Evolutionary conservation across 306 rosid species (phyloP), one percentile per base, ranked within the genome.

Genomic region (Lotus japonicus): DNA sequence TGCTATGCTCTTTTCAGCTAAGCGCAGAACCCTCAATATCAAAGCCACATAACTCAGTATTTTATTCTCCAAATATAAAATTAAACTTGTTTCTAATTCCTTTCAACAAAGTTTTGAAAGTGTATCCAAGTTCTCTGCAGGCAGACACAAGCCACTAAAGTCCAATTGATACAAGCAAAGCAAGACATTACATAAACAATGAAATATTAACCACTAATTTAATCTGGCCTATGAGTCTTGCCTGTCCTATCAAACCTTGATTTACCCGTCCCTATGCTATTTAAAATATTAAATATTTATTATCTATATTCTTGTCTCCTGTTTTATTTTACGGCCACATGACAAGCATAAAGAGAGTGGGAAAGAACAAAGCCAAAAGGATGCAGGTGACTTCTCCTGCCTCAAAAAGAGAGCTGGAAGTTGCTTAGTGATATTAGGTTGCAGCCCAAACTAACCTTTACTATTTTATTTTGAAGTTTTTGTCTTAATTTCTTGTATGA

Each of bases 201-300:
- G 51, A 53, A 54, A 41, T 21, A 54, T 54, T 53, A 28, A 21
- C 46, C 6, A 64, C 14, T 42, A 28, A 16, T 69, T 56, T 9
- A 69, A 42, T 42, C 5, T 56, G 18, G n/a, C 45, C 12, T 41
- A 28, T 4, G 7, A 18, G 54, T 41, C 54, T 23, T 55, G 55
- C 4, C 45, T 66, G 74, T 58, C 58, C 63, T 53, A 41, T 50
- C 75, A 48, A 68, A 38, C 75, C 52, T 67, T 17, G 80, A 28
- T 51, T 49, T 10, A 6, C 11, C 31, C 42, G 74, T 58, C 41
- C 63, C 48, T 31, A 36, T 39, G 35, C 21, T 7, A n/a, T 44
- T 64, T 66, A n/a, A 65, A 45, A 59, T 33, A 19, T 26, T n/a
- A n/a, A n/a, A 21, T 21, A 46, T 53, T 39, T 21, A 10, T 5